Base-by-base conservation (phyloP, 1,284 basidiomycete species). In the Leccinum pachyderme region DNA sequence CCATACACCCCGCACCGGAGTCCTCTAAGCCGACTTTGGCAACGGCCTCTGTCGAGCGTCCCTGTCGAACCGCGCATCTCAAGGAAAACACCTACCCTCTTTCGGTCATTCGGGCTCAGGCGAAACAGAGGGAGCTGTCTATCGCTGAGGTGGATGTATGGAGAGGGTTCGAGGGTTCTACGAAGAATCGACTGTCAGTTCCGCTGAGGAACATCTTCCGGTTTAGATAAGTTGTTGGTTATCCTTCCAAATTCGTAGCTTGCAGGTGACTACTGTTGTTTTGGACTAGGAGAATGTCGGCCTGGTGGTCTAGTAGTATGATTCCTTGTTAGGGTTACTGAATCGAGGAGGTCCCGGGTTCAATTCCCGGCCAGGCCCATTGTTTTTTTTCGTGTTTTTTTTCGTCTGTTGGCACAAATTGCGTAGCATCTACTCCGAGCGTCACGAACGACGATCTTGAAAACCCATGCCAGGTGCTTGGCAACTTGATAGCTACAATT, bases 291-390 rank as follows among this genome's bases (percentile, higher is more conserved):
- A 0, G 11, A 1, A 9, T 45, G 5, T 57, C 55, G 77, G 75
- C 75, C 77, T 77, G 76, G 76, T 77, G 75, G 77, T 78, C 77
- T 78, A 78, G 77, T 78, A 78, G 75, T 78, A 78, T 78, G 77
- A 78, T 78, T 79, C 77, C 77, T 79, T 78, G 76, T 79, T 78
- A 78, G 76, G 70, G 66, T 62, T 52, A 47, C 60, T 61, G 63
- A 64, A 31, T 22, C 5, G 29, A 86, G 84, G 86, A 86, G 85
- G 85, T 87, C 85, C 85, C 82, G 83, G 85, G 86, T 87, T 88
- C 86, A 87, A 87, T 87, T 87, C 85, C 84, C 83, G 81, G 84
- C 81, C 80, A 86, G 83, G 85, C 84, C 85, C 84, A 29, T 8
- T 4, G 7, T 15, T 35, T 35, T 7, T n/a, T 35, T 33, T 29